phyloP scores from a whole-genome alignment of 2,329 filamentous ascomycete species.

The Salinomyces thailandicus region DNA sequence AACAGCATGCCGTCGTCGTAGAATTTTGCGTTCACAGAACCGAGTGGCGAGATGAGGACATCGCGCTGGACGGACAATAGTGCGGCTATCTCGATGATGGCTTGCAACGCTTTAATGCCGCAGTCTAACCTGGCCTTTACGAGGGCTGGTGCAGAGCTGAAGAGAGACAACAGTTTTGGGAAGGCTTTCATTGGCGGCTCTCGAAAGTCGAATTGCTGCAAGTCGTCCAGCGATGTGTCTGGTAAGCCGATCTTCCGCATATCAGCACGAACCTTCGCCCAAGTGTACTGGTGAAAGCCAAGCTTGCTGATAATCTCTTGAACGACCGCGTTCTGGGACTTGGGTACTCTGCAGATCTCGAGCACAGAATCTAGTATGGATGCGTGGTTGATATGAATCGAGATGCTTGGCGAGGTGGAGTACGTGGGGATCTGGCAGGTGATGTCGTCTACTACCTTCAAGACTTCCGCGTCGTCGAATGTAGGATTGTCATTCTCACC shows the following conservation, averaged over 20 bases:
- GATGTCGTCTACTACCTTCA: slow-evolving; percentile 92
- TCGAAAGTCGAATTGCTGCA: slow-evolving; percentile 83
- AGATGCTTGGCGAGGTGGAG: slow-evolving; percentile 57
- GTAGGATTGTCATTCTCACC: slow-evolving; percentile 65
- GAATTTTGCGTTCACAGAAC: slow-evolving; percentile 83
- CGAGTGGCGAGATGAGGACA: slow-evolving; percentile 73
- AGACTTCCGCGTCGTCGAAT: slow-evolving; percentile 81
- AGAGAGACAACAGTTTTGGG: slow-evolving; percentile 47
- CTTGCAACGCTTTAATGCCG: slow-evolving; percentile 58
- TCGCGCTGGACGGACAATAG: slow-evolving; percentile 65
- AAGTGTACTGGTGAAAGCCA: slow-evolving; percentile 69
- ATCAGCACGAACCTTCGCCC: slow-evolving; percentile 73
- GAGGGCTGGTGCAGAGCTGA: slow-evolving; percentile 37
- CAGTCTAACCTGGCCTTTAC: slow-evolving; percentile 22
- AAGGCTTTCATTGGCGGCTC: slow-evolving; percentile 65
- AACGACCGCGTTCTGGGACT: slow-evolving; percentile 55
- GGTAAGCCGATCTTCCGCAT: slow-evolving; percentile 75
- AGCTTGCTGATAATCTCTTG: slow-evolving; percentile 81
- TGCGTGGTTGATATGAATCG: slow-evolving; percentile 82
- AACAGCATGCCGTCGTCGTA: slow-evolving; percentile 80
- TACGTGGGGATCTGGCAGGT: slow-evolving; percentile 69
- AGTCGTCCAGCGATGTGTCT: slow-evolving; percentile 80
- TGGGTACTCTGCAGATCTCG: slow-evolving; percentile 72
- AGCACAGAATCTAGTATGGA: slow-evolving; percentile 80
- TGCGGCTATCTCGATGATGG: slow-evolving; percentile 66